Evolutionary conservation across 106 monocot genomes (phyloP).

Genomic region (Dendrobium catenatum): DNA sequence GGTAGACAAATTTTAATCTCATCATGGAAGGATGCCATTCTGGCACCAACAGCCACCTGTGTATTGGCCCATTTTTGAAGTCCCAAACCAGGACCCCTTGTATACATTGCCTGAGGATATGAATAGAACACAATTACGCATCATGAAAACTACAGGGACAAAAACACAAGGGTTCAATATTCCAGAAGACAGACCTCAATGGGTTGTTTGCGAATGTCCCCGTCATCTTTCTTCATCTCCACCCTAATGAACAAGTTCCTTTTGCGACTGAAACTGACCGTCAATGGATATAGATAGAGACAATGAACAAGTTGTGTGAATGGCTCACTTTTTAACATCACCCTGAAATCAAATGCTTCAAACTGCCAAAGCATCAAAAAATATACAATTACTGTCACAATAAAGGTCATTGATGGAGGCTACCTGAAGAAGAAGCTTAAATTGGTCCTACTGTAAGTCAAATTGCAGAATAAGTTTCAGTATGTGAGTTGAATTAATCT

Average conservation of each 20-base stretch:
- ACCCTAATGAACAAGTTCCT: constrained; percentile 87
- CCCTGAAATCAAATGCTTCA: constrained; percentile 88
- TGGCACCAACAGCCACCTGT: constrained; percentile 85
- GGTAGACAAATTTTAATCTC: constrained; percentile 92
- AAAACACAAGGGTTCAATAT: neutral
- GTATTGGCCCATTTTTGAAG: constrained; percentile 88
- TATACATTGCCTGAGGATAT: constrained; percentile 54
- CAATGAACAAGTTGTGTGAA: constrained; percentile 87
- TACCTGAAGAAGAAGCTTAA: constrained; percentile 1
- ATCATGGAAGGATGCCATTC: constrained; percentile 84
- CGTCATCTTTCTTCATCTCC: constrained; percentile 88
- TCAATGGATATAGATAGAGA: constrained; percentile 83
- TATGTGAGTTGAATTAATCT: neutral
- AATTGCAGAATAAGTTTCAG: neutral
- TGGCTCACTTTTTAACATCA: constrained; percentile 85
- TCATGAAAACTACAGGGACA: neutral
- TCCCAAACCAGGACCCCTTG: constrained; percentile 44
- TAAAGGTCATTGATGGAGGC: neutral
- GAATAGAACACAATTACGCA: neutral
- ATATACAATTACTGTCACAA: constrained; percentile 1
- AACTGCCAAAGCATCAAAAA: constrained; percentile 55
- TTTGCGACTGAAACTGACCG: constrained; percentile 87
- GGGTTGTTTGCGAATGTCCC: constrained; percentile 66
- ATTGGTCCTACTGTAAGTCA: neutral
- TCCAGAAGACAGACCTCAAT: constrained; percentile 55